Percentiles rank a stretch among this genome's conserved stretches.
Conservation (phyloP, 1,284 basidiomycete species). For the Dichomitus squalens region DNA sequence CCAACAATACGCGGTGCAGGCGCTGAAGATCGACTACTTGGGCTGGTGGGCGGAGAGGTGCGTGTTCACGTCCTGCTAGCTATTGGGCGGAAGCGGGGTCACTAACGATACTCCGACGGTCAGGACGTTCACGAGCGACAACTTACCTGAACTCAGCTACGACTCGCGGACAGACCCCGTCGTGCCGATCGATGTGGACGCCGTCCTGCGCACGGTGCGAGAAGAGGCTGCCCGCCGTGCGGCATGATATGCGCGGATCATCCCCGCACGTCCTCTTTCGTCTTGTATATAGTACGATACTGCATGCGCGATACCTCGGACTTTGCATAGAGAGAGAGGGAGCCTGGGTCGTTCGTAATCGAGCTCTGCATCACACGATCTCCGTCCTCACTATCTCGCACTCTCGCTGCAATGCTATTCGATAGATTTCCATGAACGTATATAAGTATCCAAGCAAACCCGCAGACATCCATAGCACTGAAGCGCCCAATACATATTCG, state of each 20-base stretch:
- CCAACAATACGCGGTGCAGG: conserved; percentile 61
- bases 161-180: conserved; percentile 39
- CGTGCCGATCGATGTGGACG: conserved; percentile 52
- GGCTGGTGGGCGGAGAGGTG: conserved; percentile 73
- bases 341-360: background rate
- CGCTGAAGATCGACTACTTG: conserved; percentile 71
- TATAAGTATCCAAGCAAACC: no score
- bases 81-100: no score
- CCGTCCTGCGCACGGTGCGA: conserved; percentile 46
- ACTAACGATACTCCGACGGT: background rate
- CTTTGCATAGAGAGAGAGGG: background rate
- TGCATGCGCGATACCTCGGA: background rate
- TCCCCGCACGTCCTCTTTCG: background rate
- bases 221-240: conserved; percentile 30
- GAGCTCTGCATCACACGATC: background rate
- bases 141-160: conserved; percentile 44
- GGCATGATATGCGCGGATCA: background rate
- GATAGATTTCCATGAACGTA: background rate
- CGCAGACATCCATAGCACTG: no score
- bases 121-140: conserved; percentile 35
- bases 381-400: background rate
- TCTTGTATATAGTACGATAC: background rate
- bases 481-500: no score
- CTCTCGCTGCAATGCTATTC: background rate
- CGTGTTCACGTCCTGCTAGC: no score